Conservation (phyloP, 495 filamentous ascomycete genomes). For the Aspergillus mulundensis region DNA sequence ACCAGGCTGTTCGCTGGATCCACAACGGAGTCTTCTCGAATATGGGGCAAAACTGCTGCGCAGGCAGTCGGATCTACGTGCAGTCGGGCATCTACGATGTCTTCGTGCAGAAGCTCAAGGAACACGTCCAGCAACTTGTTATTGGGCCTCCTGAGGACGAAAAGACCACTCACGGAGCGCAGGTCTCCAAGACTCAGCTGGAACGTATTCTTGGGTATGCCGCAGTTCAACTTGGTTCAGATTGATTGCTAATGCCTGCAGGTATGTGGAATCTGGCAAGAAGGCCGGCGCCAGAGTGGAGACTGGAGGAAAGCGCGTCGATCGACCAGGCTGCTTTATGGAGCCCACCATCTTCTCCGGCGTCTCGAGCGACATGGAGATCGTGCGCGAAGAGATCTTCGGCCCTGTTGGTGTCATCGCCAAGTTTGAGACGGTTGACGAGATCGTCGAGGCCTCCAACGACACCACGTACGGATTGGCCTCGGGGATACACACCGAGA, state of each 20-base stretch:
- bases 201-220: conserved; percentile 78
- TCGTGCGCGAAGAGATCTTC: conserved; percentile 51
- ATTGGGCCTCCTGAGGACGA: conserved; percentile 77
- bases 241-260: not conserved
- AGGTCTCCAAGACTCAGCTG: conserved; percentile 75
- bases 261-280: conserved; percentile 71
- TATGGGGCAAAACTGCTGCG: conserved; percentile 53
- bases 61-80: conserved; percentile 49
- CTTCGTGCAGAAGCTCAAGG: conserved; percentile 36
- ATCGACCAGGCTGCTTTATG: conserved; percentile 44
- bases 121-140: conserved; percentile 7
- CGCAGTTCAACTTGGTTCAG: conserved; percentile 23
- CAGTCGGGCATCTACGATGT: conserved; percentile 52
- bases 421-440: conserved; percentile 75
- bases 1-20: conserved; percentile 37
- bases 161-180: conserved; percentile 71
- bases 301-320: conserved; percentile 57
- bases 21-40: conserved; percentile 22
- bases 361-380: conserved; percentile 31
- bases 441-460: conserved; percentile 78
- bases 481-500: conserved; percentile 74
- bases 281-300: conserved; percentile 72
- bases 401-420: conserved; percentile 40
- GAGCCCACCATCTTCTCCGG: conserved; percentile 46
- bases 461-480: conserved; percentile 59